phyloP scores from a whole-genome alignment of 176 grass and related monocot species.

The Carex scoparia region DNA sequence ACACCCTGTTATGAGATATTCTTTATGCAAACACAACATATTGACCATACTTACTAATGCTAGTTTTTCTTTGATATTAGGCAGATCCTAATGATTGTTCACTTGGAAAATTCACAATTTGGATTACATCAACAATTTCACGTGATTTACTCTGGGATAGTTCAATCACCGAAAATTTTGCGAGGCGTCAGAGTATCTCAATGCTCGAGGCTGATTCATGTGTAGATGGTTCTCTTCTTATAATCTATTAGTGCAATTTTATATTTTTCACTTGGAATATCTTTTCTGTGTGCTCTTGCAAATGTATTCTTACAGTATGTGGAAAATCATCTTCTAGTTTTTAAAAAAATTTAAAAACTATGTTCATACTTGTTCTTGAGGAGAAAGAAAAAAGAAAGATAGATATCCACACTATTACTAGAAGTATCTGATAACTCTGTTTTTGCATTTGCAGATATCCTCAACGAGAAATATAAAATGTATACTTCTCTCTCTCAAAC shows the following conservation, averaged over 20 bases:
- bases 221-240: slow-evolving; percentile 55
- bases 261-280: not conserved
- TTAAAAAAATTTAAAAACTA: not conserved
- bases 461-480: slow-evolving; percentile 81
- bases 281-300: not conserved
- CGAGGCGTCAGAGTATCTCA: slow-evolving; percentile 68
- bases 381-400: slow-evolving; percentile 3
- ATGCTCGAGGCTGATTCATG: slow-evolving; percentile 83
- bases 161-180: slow-evolving; percentile 34
- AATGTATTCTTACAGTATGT: not conserved
- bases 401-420: not conserved
- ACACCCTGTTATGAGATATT: not conserved
- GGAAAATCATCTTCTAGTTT: not conserved
- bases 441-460: slow-evolving; percentile 55
- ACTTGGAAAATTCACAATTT: slow-evolving; percentile 42
- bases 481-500: slow-evolving; percentile 82
- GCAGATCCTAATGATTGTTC: slow-evolving; percentile 47
- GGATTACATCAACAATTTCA: slow-evolving; percentile 71
- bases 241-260: not conserved
- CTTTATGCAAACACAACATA: not conserved
- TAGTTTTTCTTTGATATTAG: slow-evolving; percentile 36
- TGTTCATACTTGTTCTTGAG: slow-evolving; percentile 20
- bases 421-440: slow-evolving; percentile 17
- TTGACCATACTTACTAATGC: not conserved
- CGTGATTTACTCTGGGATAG: slow-evolving; percentile 45